phyloP scores from a whole-genome alignment of 768 basidiomycete genomes.

The Hortiboletus campestris region DNA sequence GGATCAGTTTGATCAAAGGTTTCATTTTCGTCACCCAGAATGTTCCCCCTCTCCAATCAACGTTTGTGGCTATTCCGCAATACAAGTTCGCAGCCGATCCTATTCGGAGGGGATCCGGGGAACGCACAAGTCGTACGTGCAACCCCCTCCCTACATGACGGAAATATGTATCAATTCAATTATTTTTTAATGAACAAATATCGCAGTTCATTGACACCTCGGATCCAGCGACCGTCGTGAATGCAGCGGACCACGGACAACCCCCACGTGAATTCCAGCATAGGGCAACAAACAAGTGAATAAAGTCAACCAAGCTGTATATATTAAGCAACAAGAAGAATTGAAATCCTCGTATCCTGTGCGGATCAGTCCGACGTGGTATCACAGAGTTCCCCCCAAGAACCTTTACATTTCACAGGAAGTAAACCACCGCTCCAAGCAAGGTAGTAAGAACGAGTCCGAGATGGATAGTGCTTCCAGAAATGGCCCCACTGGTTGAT shows the following conservation, averaged over 20 bases:
- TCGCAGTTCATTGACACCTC: background rate
- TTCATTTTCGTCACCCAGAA: background rate
- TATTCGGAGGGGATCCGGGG: background rate
- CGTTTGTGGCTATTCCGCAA: background rate
- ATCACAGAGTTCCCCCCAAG: background rate
- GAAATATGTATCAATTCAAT: too few relatives aligned
- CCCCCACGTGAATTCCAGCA: background rate
- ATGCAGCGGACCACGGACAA: background rate
- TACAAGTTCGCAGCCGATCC: background rate
- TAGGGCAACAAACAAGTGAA: background rate
- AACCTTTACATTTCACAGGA: slow-evolving; percentile 9
- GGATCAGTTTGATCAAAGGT: background rate
- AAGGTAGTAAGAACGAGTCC: slow-evolving; percentile 13
- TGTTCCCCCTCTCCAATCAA: background rate
- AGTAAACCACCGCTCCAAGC: slow-evolving; percentile 13
- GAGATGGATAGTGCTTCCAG: slow-evolving; percentile 10
- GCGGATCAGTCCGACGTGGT: slow-evolving; percentile 4
- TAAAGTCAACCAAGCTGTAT: background rate
- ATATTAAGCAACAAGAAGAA: slow-evolving; percentile 4
- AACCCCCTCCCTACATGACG: background rate
- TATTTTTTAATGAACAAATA: background rate
- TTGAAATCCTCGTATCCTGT: background rate
- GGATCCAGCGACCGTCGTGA: background rate
- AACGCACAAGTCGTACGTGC: background rate
- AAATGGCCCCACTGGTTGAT: slow-evolving; percentile 9